phyloP scores from a whole-genome alignment of 768 basidiomycete species.

The Lentinula detonsa region DNA sequence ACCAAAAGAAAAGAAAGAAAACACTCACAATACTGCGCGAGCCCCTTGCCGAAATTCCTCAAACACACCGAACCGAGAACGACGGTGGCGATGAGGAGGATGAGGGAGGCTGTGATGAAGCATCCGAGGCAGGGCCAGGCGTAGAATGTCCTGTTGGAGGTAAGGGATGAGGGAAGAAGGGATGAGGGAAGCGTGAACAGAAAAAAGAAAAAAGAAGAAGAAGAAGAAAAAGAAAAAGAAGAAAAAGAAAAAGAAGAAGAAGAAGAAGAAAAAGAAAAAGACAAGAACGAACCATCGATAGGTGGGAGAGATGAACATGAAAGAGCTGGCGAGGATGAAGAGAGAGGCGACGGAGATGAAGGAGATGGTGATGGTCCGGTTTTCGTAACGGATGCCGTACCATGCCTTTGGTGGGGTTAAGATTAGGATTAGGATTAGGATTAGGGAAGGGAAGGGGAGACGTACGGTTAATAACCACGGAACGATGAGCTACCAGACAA shows the following conservation, averaged over 20 bases:
- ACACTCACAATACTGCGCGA: slow-evolving; percentile 25
- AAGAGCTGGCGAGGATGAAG: slow-evolving; percentile 29
- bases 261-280: too few relatives aligned
- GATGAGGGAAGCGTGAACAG: too few relatives aligned
- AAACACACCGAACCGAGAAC: slow-evolving; percentile 43
- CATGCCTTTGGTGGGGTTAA: slow-evolving; percentile 36
- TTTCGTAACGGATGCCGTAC: slow-evolving; percentile 45
- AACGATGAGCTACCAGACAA: slow-evolving; percentile 32
- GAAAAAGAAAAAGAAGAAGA: too few relatives aligned
- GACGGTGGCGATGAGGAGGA: slow-evolving; percentile 22
- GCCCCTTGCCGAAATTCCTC: slow-evolving; percentile 48
- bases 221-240: too few relatives aligned
- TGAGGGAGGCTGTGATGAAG: slow-evolving; percentile 19
- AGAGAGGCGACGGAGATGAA: slow-evolving; percentile 37
- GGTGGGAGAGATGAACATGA: slow-evolving; percentile 29
- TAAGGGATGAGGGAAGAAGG: too few relatives aligned
- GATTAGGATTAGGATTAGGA: too few relatives aligned
- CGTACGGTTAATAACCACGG: slow-evolving; percentile 52
- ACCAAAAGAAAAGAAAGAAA: too few relatives aligned
- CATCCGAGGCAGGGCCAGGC: slow-evolving; percentile 23
- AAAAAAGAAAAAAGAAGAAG: too few relatives aligned
- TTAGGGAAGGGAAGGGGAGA: neutral
- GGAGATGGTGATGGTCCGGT: slow-evolving; percentile 28
- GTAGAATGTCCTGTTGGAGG: slow-evolving; percentile 15
- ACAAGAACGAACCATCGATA: too few relatives aligned